phyloP scores from a whole-genome alignment of 2,329 filamentous ascomycete species.

The Arthroderma sp. region DNA sequence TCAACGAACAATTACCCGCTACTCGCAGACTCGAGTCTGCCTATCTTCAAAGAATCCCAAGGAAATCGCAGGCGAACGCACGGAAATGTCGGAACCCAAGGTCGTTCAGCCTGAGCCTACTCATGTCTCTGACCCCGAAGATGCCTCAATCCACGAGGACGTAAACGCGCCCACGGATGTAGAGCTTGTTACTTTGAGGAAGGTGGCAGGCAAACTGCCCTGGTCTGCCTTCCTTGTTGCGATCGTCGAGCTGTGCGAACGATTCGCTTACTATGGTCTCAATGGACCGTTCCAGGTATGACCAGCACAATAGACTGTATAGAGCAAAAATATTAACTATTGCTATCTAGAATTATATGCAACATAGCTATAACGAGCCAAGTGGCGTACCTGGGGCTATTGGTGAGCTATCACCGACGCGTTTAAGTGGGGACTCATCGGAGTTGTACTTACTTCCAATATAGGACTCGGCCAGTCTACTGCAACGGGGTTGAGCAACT shows the following conservation, averaged over 20 bases:
- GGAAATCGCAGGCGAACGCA: not conserved
- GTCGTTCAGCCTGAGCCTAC: not conserved
- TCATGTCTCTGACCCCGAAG: not conserved
- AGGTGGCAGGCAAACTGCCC: slow-evolving; percentile 45
- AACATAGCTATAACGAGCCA: slow-evolving; percentile 28
- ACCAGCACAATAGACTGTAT: not conserved
- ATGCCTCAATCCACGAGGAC: not conserved
- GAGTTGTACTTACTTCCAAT: not conserved
- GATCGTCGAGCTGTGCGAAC: slow-evolving; percentile 45
- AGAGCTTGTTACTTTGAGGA: slow-evolving; percentile 40
- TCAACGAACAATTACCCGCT: not conserved
- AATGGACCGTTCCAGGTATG: slow-evolving; percentile 38
- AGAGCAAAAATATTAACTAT: not conserved
- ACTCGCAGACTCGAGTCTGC: not conserved
- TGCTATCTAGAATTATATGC: slow-evolving; percentile 41
- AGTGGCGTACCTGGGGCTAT: slow-evolving; percentile 31
- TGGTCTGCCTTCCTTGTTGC: slow-evolving; percentile 46
- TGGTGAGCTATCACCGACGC: slow-evolving; percentile 4
- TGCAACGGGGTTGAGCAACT: slow-evolving; percentile 41
- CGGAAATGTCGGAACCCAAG: not conserved
- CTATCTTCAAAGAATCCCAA: not conserved
- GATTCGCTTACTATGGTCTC: slow-evolving; percentile 48
- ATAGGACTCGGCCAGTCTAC: slow-evolving; percentile 28
- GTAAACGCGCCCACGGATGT: slow-evolving; percentile 40
- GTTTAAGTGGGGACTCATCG: not conserved